Base-by-base conservation (phyloP, 345 rosid species). In the Cardiospermum halicacabum region DNA sequence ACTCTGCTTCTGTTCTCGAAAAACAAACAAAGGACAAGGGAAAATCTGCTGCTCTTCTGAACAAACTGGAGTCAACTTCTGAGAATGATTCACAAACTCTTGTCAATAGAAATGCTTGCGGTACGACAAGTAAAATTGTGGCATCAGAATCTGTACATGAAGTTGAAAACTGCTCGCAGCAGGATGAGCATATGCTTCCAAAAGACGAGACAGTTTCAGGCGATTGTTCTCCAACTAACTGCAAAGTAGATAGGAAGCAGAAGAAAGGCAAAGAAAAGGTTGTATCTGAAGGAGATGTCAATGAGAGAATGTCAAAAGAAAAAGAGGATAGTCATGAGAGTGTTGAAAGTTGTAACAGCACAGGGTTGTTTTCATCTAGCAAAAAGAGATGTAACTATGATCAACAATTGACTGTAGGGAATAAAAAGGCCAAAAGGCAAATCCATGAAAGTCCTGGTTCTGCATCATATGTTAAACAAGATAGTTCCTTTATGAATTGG, bases 401-500 rank as follows among this genome's bases (percentile, higher is more conserved):
- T 57, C 78, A 78, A 37, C 81, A 76, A 66, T 66, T 84, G 79
- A 70, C 74, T 43, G 70, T 62, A 0, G 81, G 83, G 64, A 87
- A 80, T 70, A 94, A 91, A 83, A 84, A 78, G 65, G 72, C 81
- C 54, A 87, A 83, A 73, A 77, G 61, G 56, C 74, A 83, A 60
- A 58, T 69, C 36, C 69, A 69, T 55, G 85, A 83, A 53, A 67
- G 69, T 68, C 82, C 84, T 19, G 81, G 81, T 60, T 85, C 92
- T 25, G 58, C 85, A 24, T 77, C 90, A 18, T 73, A 61, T 19
- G 40, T 51, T 31, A 88, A 72, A 69, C 89, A 85, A 24, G 91
- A 85, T 73, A 87, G 97, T 74, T 89, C 99, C 19, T 94, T 94
- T 55, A 69, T 87, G 84, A 88, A 80, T 62, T 90, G 97, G 99